A percentile compares a stretch with the other conserved stretches of the same genome.
Evolutionary conservation across 179 eudicot genomes (phyloP).

Genomic region (Beta lomatogona): DNA sequence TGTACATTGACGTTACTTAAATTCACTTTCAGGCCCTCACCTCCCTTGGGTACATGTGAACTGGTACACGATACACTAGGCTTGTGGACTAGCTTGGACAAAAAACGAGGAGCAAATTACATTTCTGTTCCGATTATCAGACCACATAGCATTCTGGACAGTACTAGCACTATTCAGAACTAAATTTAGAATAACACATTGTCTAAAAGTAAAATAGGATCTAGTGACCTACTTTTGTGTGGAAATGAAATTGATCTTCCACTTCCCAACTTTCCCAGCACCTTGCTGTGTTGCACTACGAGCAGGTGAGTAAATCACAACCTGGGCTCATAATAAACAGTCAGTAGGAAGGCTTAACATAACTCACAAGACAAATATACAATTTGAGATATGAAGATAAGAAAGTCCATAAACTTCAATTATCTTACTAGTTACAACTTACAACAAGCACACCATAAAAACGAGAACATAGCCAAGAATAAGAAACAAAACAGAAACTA

Average conservation of each 20-base stretch:
- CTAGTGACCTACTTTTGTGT: constrained; percentile 66
- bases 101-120: background rate
- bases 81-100: background rate
- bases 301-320: constrained; percentile 68
- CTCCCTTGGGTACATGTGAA: background rate
- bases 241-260: constrained; percentile 74
- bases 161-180: background rate
- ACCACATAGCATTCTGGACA: background rate
- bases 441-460: background rate
- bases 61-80: background rate
- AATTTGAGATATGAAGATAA: background rate
- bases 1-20: background rate
- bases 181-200: background rate
- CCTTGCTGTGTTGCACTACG: constrained; percentile 73
- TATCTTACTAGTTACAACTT: background rate
- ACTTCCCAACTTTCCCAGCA: constrained; percentile 72
- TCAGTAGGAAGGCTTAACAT: background rate
- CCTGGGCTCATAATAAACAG: constrained; percentile 37
- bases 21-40: no score
- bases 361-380: background rate
- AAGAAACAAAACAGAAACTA: background rate
- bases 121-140: background rate
- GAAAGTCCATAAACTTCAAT: background rate
- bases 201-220: background rate
- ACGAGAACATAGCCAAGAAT: background rate